Evolutionary conservation across 1,284 basidiomycete species (phyloP).

Genomic region (Moesziomyces globuligerus): DNA sequence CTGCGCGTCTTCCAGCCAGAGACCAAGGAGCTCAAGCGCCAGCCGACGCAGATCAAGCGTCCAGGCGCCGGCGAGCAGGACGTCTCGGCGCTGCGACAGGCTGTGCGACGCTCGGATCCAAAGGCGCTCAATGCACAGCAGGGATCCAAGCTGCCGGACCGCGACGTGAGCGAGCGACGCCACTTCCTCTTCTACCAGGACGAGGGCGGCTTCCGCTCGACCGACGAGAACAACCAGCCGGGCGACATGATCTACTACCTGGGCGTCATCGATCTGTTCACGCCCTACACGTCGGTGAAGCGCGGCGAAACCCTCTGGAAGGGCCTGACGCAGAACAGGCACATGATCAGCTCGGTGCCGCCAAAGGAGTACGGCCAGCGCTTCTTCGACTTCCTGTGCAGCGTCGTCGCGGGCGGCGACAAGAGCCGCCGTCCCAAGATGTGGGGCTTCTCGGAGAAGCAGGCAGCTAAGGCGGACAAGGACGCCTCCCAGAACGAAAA

Average conservation of each 20-base stretch:
- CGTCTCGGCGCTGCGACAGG: constrained; percentile 72
- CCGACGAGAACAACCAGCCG: constrained; percentile 81
- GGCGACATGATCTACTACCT: constrained; percentile 87
- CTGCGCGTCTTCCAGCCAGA: constrained; percentile 88
- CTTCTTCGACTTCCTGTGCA: constrained; percentile 58
- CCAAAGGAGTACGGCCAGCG: constrained; percentile 62
- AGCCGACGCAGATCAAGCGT: constrained; percentile 43
- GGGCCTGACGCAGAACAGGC: constrained; percentile 73
- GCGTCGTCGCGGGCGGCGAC: constrained; percentile 49
- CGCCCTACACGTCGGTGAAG: constrained; percentile 84
- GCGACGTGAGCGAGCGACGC: constrained; percentile 77
- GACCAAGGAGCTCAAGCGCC: constrained; percentile 54
- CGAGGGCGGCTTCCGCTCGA: constrained; percentile 90
- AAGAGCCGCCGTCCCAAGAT: constrained; percentile 51
- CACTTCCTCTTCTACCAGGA: constrained; percentile 96
- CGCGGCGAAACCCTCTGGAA: constrained; percentile 92
- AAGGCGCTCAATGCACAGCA: constrained; percentile 75
- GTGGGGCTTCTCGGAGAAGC: constrained; percentile 37
- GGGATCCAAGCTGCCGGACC: constrained; percentile 75
- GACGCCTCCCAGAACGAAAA: neutral
- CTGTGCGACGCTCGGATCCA: constrained; percentile 83
- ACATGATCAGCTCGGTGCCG: constrained; percentile 61
- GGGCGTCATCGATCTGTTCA: constrained; percentile 70
- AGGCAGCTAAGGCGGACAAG: constrained; percentile 2
- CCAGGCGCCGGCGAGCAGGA: constrained; percentile 69